Evolutionary conservation across 352 stramenopile species (phyloP).

Genomic region (Plasmopara viticola): DNA sequence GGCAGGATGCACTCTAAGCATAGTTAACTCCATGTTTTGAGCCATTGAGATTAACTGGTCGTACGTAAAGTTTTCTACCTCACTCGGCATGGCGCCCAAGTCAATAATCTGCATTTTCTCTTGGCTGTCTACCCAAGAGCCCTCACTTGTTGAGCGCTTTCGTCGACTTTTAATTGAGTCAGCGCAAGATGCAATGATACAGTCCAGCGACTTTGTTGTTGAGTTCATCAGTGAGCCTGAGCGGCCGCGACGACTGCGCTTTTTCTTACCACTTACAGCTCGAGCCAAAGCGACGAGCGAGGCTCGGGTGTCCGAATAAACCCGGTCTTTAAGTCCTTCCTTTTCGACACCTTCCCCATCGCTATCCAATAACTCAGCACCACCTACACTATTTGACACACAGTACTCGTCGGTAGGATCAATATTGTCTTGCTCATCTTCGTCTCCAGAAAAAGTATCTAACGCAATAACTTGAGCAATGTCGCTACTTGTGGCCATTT

Average conservation of each 20-base stretch:
- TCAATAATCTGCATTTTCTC: slow-evolving; percentile 25
- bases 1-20: slow-evolving; percentile 36
- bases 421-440: slow-evolving; percentile 26
- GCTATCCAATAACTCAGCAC: slow-evolving; percentile 16
- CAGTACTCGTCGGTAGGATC: slow-evolving; percentile 21
- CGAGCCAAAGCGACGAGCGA: slow-evolving; percentile 21
- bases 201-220: slow-evolving; percentile 64
- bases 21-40: slow-evolving; percentile 62
- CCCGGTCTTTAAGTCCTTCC: slow-evolving; percentile 44
- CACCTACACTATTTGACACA: slow-evolving; percentile 13
- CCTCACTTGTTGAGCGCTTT: slow-evolving; percentile 56
- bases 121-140: slow-evolving; percentile 24
- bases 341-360: slow-evolving; percentile 29
- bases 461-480: slow-evolving; percentile 62
- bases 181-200: slow-evolving; percentile 51
- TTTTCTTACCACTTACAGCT: slow-evolving; percentile 34
- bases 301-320: slow-evolving; percentile 48
- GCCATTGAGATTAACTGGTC: slow-evolving; percentile 74
- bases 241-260: slow-evolving; percentile 30
- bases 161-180: slow-evolving; percentile 41
- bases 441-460: slow-evolving; percentile 39
- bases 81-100: slow-evolving; percentile 29
- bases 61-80: slow-evolving; percentile 72
- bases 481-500: slow-evolving; percentile 66
- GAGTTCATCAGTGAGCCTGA: slow-evolving; percentile 58